phyloP scores from a whole-genome alignment of 352 stramenopile genomes.

The Pythium rishiriense region DNA sequence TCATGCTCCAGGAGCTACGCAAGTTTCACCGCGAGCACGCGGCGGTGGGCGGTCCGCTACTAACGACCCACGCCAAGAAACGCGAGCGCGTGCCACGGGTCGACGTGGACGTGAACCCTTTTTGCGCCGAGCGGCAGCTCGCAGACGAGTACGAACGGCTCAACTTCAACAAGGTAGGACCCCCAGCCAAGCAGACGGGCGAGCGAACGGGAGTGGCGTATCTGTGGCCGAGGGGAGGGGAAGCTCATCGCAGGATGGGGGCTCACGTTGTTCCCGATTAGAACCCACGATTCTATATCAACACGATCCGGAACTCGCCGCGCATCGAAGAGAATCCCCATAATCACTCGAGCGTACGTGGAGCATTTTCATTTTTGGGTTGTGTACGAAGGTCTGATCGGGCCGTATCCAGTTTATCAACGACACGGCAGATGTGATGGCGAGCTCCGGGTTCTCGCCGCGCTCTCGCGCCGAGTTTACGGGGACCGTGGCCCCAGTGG shows the following conservation, averaged over 20 bases:
- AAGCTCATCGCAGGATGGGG: neutral
- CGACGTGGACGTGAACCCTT: slow-evolving; percentile 66
- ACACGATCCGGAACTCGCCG: slow-evolving; percentile 46
- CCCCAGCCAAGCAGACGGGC: neutral
- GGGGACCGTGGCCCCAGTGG: slow-evolving; percentile 33
- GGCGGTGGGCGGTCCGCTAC: slow-evolving; percentile 35
- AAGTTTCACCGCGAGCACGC: slow-evolving; percentile 60
- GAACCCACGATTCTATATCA: slow-evolving; percentile 76
- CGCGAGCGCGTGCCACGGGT: slow-evolving; percentile 55
- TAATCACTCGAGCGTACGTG: slow-evolving; percentile 73
- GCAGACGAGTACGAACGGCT: slow-evolving; percentile 71
- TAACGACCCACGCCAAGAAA: slow-evolving; percentile 64
- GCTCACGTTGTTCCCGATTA: slow-evolving; percentile 11
- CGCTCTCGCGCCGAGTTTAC: slow-evolving; percentile 57
- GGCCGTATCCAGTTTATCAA: slow-evolving; percentile 54
- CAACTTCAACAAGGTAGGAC: slow-evolving; percentile 81
- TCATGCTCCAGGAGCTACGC: slow-evolving; percentile 73
- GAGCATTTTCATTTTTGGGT: neutral
- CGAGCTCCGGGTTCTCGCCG: slow-evolving; percentile 55
- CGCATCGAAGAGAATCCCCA: slow-evolving; percentile 55
- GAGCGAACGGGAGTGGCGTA: neutral
- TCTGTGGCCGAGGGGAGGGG: neutral
- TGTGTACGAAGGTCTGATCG: neutral
- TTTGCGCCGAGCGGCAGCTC: slow-evolving; percentile 70
- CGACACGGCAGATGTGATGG: slow-evolving; percentile 51